These are phyloP conservation scores for Lachancea waltii DNA, from an alignment of 805 yeast genomes.

Conservation along the genomic window DNA sequence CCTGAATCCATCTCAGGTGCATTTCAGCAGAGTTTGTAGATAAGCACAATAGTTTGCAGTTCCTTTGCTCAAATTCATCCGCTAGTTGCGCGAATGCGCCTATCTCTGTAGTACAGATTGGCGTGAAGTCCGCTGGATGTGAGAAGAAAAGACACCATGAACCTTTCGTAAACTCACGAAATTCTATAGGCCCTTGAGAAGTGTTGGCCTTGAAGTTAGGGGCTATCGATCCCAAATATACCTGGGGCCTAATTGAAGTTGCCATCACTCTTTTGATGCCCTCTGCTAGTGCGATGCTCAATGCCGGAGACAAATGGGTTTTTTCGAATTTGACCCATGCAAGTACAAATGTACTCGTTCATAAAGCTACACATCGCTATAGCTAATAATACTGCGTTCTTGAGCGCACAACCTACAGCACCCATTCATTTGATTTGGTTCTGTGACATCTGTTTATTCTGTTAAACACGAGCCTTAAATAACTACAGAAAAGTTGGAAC, in stretches of 20 bases:
- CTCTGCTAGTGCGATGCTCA: not conserved
- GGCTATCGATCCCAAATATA: slow-evolving; percentile 50
- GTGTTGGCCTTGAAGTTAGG: slow-evolving; percentile 63
- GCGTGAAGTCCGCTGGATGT: slow-evolving; percentile 75
- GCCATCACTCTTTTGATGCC: not conserved
- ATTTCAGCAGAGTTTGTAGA: slow-evolving; percentile 58
- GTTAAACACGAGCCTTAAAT: slow-evolving; percentile 15
- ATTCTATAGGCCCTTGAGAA: slow-evolving; percentile 54
- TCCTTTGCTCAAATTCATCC: slow-evolving; percentile 60
- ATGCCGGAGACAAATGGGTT: too few relatives aligned
- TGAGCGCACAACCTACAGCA: too few relatives aligned
- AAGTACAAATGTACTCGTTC: too few relatives aligned
- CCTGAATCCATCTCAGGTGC: slow-evolving; percentile 64
- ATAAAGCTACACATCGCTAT: too few relatives aligned
- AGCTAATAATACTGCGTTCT: too few relatives aligned
- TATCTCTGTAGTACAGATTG: slow-evolving; percentile 72
- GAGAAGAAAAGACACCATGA: slow-evolving; percentile 64
- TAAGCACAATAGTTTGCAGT: slow-evolving; percentile 60
- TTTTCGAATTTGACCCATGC: too few relatives aligned
- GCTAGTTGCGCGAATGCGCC: slow-evolving; percentile 70
- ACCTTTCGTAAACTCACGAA: slow-evolving; percentile 56
- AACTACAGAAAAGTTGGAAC: slow-evolving; percentile 8
- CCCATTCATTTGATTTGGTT: too few relatives aligned
- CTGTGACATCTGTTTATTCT: slow-evolving; percentile 19
- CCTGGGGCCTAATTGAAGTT: slow-evolving; percentile 1